These are phyloP conservation scores for Gamsiella multidivaricata DNA, from an alignment of 192 early-diverging fungal species.

Conservation along the genomic window DNA sequence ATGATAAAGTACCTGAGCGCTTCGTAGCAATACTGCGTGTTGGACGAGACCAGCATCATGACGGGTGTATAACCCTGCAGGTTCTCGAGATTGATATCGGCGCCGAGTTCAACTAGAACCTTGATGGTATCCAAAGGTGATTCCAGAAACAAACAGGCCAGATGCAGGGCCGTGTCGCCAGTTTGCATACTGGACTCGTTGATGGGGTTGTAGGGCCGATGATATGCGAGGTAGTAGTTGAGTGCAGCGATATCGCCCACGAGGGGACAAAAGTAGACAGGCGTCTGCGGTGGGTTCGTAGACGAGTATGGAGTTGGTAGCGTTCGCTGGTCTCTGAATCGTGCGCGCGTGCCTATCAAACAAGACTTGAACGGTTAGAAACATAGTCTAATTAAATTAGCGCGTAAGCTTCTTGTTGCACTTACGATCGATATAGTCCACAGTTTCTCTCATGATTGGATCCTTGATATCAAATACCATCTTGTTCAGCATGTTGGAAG, in stretches of 20 bases:
- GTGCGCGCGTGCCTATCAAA: constrained; percentile 28
- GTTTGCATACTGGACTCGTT: constrained; percentile 48
- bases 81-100: constrained; percentile 51
- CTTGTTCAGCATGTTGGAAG: constrained; percentile 34
- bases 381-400: no score
- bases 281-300: constrained; percentile 28
- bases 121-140: constrained; percentile 50
- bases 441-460: constrained; percentile 40
- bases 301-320: constrained; percentile 21
- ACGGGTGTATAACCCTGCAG: constrained; percentile 46
- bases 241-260: constrained; percentile 40
- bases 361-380: neutral
- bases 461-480: constrained; percentile 49
- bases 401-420: no score
- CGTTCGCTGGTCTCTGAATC: constrained; percentile 15
- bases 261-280: constrained; percentile 43
- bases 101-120: constrained; percentile 45
- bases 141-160: constrained; percentile 45
- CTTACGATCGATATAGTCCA: constrained; percentile 43
- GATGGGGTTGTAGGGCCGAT: constrained; percentile 37
- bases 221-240: constrained; percentile 25
- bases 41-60: constrained; percentile 45
- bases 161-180: constrained; percentile 37
- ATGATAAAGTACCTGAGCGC: constrained; percentile 44
- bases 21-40: constrained; percentile 48